Evolutionary conservation across 257 asterid genomes (phyloP).

Genomic region (Ocimum tenuiflorum): DNA sequence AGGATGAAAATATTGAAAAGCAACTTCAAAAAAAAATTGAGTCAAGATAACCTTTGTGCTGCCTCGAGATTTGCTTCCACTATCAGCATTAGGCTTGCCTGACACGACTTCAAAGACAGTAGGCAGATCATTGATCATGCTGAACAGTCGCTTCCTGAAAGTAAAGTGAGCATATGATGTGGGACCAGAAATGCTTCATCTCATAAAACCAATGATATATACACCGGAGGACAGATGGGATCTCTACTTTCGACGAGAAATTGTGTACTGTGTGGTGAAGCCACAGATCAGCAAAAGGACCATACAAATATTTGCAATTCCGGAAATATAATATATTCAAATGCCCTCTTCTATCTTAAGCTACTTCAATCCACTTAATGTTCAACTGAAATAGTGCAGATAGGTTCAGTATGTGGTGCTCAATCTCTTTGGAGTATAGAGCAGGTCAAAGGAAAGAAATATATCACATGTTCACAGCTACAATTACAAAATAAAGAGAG

Average conservation of each 20-base stretch:
- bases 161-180: constrained; percentile 3
- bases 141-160: constrained; percentile 87
- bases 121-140: constrained; percentile 78
- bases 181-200: not conserved
- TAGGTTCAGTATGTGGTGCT: not conserved
- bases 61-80: constrained; percentile 86
- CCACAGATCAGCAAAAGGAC: constrained; percentile 6
- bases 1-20: not conserved
- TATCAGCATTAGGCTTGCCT: constrained; percentile 79
- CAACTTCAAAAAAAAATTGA: not conserved
- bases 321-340: not conserved
- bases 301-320: not conserved
- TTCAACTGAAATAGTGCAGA: not conserved
- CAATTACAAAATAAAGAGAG: not conserved
- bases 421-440: not conserved
- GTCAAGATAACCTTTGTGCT: constrained; percentile 53
- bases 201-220: too few relatives aligned
- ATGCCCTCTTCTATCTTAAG: not conserved
- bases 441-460: not conserved
- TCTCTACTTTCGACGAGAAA: not conserved
- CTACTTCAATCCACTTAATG: not conserved
- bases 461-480: not conserved
- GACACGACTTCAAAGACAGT: constrained; percentile 85
- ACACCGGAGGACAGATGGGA: not conserved
- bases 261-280: not conserved